These are phyloP conservation scores for Colletotrichum orbiculare DNA, from an alignment of 2,329 filamentous ascomycete genomes.

Conservation along the genomic window DNA sequence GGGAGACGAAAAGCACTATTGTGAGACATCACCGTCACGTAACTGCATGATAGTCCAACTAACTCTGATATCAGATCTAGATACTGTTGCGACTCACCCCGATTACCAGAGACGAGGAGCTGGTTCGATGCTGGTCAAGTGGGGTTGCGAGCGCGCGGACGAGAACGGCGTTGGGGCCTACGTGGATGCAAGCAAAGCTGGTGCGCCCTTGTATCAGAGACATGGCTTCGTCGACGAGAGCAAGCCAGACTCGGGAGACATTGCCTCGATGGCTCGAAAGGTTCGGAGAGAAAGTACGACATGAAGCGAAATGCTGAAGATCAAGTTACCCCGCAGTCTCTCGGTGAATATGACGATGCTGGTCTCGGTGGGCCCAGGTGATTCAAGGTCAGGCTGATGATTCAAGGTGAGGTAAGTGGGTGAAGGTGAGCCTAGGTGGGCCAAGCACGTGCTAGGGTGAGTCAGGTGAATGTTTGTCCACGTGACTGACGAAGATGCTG, in stretches of 20 bases:
- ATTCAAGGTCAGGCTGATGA: too few species aligned
- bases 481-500: too few species aligned
- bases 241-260: neutral
- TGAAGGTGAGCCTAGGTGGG: too few species aligned
- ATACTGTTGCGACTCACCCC: constrained; percentile 42
- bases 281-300: neutral
- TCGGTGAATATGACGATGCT: too few species aligned
- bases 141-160: constrained; percentile 41
- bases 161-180: constrained; percentile 38
- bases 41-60: neutral
- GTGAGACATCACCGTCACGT: neutral
- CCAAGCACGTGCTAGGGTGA: too few species aligned
- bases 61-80: constrained; percentile 35
- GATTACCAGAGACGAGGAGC: constrained; percentile 42
- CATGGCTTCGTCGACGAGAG: constrained; percentile 30
- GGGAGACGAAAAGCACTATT: constrained; percentile 23
- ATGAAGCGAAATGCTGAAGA: neutral
- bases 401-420: too few species aligned
- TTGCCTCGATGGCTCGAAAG: constrained; percentile 19
- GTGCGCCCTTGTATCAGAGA: constrained; percentile 17
- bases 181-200: constrained; percentile 40
- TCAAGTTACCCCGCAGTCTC: too few species aligned
- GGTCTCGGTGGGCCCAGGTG: too few species aligned
- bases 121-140: constrained; percentile 41
- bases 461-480: too few species aligned